Evolutionary conservation across 108 stramenopile species (phyloP).

Genomic region (Nitzschia sp.): DNA sequence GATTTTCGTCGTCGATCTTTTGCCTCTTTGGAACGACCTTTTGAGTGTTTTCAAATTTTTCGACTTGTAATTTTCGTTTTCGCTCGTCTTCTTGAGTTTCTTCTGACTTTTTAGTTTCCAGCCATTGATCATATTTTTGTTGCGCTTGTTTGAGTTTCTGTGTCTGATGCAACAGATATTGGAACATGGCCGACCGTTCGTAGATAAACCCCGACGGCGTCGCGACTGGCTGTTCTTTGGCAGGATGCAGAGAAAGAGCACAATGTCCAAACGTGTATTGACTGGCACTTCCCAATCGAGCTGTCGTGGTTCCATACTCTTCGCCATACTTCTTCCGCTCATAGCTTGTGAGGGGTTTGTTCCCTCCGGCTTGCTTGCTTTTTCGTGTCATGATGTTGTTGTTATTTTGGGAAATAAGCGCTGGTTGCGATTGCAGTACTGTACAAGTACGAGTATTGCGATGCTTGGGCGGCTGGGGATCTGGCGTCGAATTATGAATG

Average conservation of each 20-base stretch:
- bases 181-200: conserved; percentile 65
- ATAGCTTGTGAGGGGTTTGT: conserved; percentile 75
- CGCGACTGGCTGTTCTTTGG: conserved; percentile 30
- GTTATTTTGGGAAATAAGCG: too few species aligned
- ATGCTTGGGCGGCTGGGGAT: too few species aligned
- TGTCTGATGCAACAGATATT: conserved; percentile 75
- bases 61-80: conserved; percentile 47
- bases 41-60: conserved; percentile 40
- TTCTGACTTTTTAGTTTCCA: conserved; percentile 21
- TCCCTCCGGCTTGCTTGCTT: conserved; percentile 79
- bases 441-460: too few species aligned
- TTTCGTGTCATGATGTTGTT: conserved; percentile 84
- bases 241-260: conserved; percentile 52
- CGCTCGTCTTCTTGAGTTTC: conserved; percentile 30
- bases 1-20: conserved; percentile 20
- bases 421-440: too few species aligned
- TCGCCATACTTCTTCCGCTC: conserved; percentile 68
- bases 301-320: conserved; percentile 71
- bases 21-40: conserved; percentile 35
- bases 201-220: conserved; percentile 73
- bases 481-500: too few species aligned
- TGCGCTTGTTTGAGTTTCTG: conserved; percentile 52
- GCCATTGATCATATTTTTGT: conserved; percentile 41
- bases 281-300: conserved; percentile 64
- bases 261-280: conserved; percentile 86